Conservation (phyloP, 2,329 filamentous ascomycete species). For the Cordyceps tenuipes region DNA sequence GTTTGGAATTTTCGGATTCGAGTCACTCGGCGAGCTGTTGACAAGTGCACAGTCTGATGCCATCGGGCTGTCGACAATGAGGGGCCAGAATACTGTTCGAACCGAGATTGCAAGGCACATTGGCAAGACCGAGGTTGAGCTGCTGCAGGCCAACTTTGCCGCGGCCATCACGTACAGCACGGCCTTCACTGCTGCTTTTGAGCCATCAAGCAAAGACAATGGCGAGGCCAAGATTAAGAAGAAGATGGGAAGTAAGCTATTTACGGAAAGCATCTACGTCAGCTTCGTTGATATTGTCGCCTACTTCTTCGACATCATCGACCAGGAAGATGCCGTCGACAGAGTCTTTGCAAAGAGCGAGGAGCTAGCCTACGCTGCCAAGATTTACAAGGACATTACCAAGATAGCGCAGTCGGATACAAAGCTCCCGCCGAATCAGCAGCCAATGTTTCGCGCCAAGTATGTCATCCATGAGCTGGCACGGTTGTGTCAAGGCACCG, state of each 20-base stretch:
- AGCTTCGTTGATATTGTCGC: constrained; percentile 73
- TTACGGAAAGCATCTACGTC: constrained; percentile 52
- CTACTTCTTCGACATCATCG: constrained; percentile 66
- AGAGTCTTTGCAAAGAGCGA: constrained; percentile 54
- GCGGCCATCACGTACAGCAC: constrained; percentile 79
- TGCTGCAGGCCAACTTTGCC: constrained; percentile 63
- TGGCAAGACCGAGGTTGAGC: constrained; percentile 40
- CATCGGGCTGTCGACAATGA: constrained; percentile 74
- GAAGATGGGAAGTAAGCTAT: constrained; percentile 58
- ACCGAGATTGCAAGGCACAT: constrained; percentile 52
- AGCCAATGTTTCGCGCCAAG: constrained; percentile 76
- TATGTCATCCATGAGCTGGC: constrained; percentile 68
- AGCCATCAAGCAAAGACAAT: constrained; percentile 33
- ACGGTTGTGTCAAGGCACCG: constrained; percentile 66
- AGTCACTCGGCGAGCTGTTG: constrained; percentile 59
- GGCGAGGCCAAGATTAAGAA: constrained; percentile 62
- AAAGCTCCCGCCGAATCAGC: constrained; percentile 66
- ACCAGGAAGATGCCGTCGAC: constrained; percentile 68
- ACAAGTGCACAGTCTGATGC: constrained; percentile 66
- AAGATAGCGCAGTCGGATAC: constrained; percentile 56
- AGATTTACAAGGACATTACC: constrained; percentile 62
- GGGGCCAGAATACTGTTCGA: constrained; percentile 58
- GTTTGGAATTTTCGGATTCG: constrained; percentile 76
- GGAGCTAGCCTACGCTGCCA: constrained; percentile 50
- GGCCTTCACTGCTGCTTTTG: constrained; percentile 41